Evolutionary conservation across 2,329 filamentous ascomycete genomes (phyloP), one percentile per base, ranked within the genome.

Genomic region (Metarhizium brunneum): DNA sequence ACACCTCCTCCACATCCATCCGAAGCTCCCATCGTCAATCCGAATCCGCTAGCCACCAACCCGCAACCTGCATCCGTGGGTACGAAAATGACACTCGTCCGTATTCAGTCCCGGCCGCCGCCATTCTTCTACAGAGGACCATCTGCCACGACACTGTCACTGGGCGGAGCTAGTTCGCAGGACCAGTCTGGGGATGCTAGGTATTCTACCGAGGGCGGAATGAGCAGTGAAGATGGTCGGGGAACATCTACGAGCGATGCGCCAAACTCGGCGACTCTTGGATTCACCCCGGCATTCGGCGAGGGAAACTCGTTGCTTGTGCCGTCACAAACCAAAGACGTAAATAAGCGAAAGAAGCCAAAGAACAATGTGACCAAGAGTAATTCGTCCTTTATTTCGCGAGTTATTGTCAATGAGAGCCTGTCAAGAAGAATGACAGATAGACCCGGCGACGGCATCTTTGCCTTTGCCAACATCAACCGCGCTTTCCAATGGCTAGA

Each of bases 331-430:
- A 77, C 79, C 35, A 90, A 90, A 65, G 89, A 92, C 65, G 80
- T 82, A 45, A 84, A 82, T 60, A 96, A 96, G 77, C 82, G 84
- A 68, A 83, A 86, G 66, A 99, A 99, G 70, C 94, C 94, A 2
- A 99, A 97, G 79, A 97, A 92, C 72, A 97, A 95, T 70, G 94
- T 99, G 70, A 86, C 92, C 53, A 99, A 99, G 77, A 97, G 91
- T 74, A 97, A 96, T 71, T 99, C 94, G 10, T 96, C 92, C 0
- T 99, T 96, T 67, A 94, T 99, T 35, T 96, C 92, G n/a, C 79
- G 94, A 54, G 92, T 96, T 36, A 96, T 97, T 60, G 86, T 91
- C 16, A 89, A 96, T 65, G 94, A 99, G 64, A 79, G 80, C 4
- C 71, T 95, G 54, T 79, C 81, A 25, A 95, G 94, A 71, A 85